These are phyloP conservation scores for Linum lewisii DNA, from an alignment of 345 rosid species.

Conservation along the genomic window DNA sequence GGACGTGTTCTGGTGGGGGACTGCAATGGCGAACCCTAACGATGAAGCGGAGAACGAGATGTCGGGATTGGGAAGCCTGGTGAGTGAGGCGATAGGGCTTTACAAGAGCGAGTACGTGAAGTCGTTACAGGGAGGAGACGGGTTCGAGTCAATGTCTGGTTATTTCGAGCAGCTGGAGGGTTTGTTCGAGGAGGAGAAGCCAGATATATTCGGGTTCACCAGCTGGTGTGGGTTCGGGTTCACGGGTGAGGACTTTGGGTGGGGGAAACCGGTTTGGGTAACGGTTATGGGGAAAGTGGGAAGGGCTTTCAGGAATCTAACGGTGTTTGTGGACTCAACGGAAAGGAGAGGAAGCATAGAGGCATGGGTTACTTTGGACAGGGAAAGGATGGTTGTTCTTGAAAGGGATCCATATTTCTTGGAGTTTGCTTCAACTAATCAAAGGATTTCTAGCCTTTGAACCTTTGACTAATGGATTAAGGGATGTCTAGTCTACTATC, in stretches of 20 bases:
- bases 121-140: conserved; percentile 12
- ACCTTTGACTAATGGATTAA: background rate
- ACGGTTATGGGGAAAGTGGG: conserved; percentile 7
- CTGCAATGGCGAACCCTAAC: conserved; percentile 1
- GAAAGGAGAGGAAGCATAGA: conserved; percentile 12
- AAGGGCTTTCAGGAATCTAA: conserved; percentile 6
- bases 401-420: conserved; percentile 13
- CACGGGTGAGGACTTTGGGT: conserved; percentile 15
- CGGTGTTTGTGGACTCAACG: conserved; percentile 10
- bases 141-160: conserved; percentile 10
- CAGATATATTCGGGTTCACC: conserved; percentile 16
- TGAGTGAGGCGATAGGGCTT: conserved; percentile 11
- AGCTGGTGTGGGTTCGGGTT: conserved; percentile 14
- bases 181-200: conserved; percentile 6
- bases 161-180: conserved; percentile 3
- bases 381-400: conserved; percentile 2
- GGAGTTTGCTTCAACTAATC: conserved; percentile 15
- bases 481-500: too few species aligned
- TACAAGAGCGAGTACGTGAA: conserved; percentile 10
- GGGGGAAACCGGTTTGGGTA: conserved; percentile 12
- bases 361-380: conserved; percentile 18
- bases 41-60: background rate
- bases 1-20: conserved; percentile 15
- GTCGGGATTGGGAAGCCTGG: background rate
- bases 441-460: background rate